Evolutionary conservation across 441 rosid species (phyloP).

Genomic region (Gossypium davidsonii): DNA sequence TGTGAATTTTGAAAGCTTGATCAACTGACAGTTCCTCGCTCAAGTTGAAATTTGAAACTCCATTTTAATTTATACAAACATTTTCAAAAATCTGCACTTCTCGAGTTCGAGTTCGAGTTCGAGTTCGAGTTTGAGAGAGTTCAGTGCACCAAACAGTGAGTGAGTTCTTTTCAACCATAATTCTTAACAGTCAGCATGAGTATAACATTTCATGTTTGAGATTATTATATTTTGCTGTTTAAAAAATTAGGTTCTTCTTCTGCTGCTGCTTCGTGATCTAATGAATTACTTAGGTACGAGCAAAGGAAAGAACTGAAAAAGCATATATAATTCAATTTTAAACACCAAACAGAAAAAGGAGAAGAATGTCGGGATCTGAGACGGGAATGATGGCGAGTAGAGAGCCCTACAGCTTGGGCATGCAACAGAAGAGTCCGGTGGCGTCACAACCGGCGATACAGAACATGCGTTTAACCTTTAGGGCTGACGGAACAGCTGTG

Average conservation of each 20-base stretch:
- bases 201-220: neutral
- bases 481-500: constrained; percentile 39
- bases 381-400: constrained; percentile 50
- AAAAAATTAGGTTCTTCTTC: neutral
- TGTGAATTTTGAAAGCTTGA: neutral
- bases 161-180: neutral
- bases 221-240: neutral
- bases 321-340: constrained; percentile 2
- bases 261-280: constrained; percentile 3
- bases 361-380: constrained; percentile 64
- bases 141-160: neutral
- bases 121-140: neutral
- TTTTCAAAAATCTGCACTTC: neutral
- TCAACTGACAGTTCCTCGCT: neutral
- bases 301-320: neutral
- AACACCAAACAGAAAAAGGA: neutral
- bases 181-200: neutral
- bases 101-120: neutral
- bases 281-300: neutral
- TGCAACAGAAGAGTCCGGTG: constrained; percentile 27
- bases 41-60: neutral
- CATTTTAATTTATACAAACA: neutral
- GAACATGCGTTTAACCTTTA: constrained; percentile 59
- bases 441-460: constrained; percentile 41
- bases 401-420: constrained; percentile 39